These are phyloP conservation scores for Leishmania martiniquensis DNA, from an alignment of 208 protist genomes.

Conservation along the genomic window DNA sequence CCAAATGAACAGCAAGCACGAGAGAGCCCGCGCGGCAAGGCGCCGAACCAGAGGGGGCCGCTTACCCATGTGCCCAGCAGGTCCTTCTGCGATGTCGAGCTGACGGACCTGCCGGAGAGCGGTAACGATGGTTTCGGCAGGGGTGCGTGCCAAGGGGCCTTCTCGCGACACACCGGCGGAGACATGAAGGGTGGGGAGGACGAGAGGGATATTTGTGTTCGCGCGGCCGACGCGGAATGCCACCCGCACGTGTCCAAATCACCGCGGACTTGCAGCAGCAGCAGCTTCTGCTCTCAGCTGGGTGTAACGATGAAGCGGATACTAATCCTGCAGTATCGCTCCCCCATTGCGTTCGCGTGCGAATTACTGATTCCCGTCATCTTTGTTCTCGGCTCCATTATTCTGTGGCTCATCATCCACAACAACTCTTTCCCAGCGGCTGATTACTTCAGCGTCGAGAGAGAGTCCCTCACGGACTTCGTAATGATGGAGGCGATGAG, in stretches of 20 bases:
- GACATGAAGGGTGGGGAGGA: neutral
- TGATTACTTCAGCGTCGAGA: conserved; percentile 36
- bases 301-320: conserved; percentile 51
- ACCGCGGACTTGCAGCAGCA: neutral
- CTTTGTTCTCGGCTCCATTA: conserved; percentile 50
- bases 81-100: conserved; percentile 6
- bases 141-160: neutral
- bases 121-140: neutral
- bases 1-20: neutral
- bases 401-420: conserved; percentile 58
- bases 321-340: conserved; percentile 42
- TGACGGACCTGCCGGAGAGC: neutral
- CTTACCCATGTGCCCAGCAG: too few species aligned
- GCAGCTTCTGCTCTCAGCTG: conserved; percentile 60
- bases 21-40: neutral
- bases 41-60: neutral
- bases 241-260: neutral
- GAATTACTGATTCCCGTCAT: conserved; percentile 77
- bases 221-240: neutral
- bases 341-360: conserved; percentile 35
- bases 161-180: neutral
- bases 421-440: conserved; percentile 12
- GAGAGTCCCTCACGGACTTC: conserved; percentile 1
- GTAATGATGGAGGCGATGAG: conserved; percentile 11
- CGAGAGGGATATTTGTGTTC: conserved; percentile 15